Evolutionary conservation across 768 basidiomycete species (phyloP).

Genomic region (Serendipita vermifera): DNA sequence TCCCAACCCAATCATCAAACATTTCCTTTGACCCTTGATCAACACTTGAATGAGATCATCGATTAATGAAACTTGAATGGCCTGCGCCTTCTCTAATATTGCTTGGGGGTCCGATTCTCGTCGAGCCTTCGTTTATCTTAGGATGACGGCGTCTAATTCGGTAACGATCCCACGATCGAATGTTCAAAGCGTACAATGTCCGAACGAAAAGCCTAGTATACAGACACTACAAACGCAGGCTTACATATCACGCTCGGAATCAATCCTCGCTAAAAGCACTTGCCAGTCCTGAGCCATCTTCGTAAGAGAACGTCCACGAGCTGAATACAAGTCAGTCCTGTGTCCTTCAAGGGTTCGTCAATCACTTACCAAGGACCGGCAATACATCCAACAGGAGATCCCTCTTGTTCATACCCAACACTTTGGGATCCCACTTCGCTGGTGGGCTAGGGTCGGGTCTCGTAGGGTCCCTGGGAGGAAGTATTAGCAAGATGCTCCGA

Average conservation of each 20-base stretch:
- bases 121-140: too few relatives aligned
- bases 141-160: too few relatives aligned
- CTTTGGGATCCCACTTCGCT: conserved; percentile 49
- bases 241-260: conserved; percentile 11
- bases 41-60: too few relatives aligned
- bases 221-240: background rate
- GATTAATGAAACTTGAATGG: too few relatives aligned
- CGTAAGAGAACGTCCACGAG: conserved; percentile 57
- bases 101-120: too few relatives aligned
- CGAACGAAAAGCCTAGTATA: too few relatives aligned
- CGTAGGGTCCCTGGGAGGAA: conserved; percentile 12
- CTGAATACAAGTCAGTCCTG: conserved; percentile 26
- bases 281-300: conserved; percentile 75
- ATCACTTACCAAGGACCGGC: conserved; percentile 53
- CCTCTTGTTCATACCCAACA: conserved; percentile 63
- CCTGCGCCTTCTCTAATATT: too few relatives aligned
- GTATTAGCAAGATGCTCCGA: conserved; percentile 5
- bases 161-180: too few relatives aligned
- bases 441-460: conserved; percentile 58
- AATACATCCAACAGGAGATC: conserved; percentile 76
- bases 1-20: too few relatives aligned
- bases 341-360: background rate
- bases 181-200: too few relatives aligned
- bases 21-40: too few relatives aligned
- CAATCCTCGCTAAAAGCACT: conserved; percentile 37